These are phyloP conservation scores for Pseudoperonospora humuli DNA, from an alignment of 352 stramenopile species.

Conservation along the genomic window DNA sequence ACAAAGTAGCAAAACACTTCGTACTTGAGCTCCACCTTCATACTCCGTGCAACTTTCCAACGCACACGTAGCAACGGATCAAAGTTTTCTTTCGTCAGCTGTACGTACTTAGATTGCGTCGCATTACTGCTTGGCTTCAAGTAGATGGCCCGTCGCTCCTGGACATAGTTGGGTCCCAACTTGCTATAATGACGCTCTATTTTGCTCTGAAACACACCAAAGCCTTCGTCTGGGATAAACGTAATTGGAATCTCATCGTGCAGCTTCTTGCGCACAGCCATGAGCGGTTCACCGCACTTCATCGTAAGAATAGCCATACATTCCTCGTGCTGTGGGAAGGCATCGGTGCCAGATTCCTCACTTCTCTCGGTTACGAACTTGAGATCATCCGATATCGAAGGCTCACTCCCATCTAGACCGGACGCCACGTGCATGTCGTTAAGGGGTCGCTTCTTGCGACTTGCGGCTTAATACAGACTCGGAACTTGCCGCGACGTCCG, in stretches of 20 bases:
- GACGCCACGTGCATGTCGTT: slow-evolving; percentile 16
- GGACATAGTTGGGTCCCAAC: slow-evolving; percentile 46
- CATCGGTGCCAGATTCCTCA: slow-evolving; percentile 19
- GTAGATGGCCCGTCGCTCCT: slow-evolving; percentile 64
- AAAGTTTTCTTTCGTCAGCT: slow-evolving; percentile 69
- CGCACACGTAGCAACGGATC: slow-evolving; percentile 46
- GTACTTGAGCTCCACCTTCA: slow-evolving; percentile 78
- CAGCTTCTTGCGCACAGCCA: slow-evolving; percentile 74
- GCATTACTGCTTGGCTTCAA: slow-evolving; percentile 68
- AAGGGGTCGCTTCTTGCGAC: slow-evolving; percentile 10
- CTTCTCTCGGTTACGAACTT: slow-evolving; percentile 25
- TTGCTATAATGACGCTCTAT: slow-evolving; percentile 65
- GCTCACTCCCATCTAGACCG: slow-evolving; percentile 14
- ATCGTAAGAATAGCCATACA: slow-evolving; percentile 61
- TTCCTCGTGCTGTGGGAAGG: slow-evolving; percentile 57
- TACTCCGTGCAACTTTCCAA: slow-evolving; percentile 71
- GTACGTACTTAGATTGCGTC: slow-evolving; percentile 73
- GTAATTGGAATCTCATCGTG: slow-evolving; percentile 61
- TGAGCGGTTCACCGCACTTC: slow-evolving; percentile 66
- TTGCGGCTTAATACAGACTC: slow-evolving; percentile 3
- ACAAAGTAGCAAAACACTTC: slow-evolving; percentile 74
- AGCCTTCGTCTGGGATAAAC: slow-evolving; percentile 67
- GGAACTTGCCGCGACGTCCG: too few relatives aligned
- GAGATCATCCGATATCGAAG: slow-evolving; percentile 22
- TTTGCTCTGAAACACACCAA: slow-evolving; percentile 71